A percentile compares a stretch with the other conserved stretches of the same genome.
Conservation (phyloP, 441 rosid genomes). For the Eruca vesicaria region DNA sequence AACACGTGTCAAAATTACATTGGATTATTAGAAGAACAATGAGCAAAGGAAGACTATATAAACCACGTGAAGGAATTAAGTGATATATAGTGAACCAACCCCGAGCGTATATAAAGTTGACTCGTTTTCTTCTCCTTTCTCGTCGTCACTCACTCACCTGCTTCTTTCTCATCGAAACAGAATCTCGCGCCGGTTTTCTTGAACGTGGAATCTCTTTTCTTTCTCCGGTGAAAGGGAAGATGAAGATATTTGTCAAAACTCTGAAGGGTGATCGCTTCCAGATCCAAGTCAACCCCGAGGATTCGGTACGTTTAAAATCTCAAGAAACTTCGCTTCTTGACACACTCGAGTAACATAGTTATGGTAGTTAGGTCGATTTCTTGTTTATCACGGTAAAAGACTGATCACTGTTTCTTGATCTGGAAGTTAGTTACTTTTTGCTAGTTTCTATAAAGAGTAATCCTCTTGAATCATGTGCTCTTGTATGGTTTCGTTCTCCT, state of each 20-base stretch:
- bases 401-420: not conserved
- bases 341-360: not conserved
- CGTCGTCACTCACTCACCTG: not conserved
- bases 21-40: not conserved
- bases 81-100: not conserved
- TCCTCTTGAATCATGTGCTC: too few relatives aligned
- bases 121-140: not conserved
- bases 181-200: not conserved
- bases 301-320: slow-evolving; percentile 37
- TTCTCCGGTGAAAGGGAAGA: slow-evolving; percentile 17
- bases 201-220: not conserved
- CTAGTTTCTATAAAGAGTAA: too few relatives aligned
- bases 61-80: not conserved
- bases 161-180: not conserved
- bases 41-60: not conserved
- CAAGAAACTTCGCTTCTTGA: not conserved
- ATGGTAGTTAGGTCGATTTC: not conserved
- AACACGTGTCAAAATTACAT: not conserved
- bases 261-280: slow-evolving; percentile 65
- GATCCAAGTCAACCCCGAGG: slow-evolving; percentile 62
- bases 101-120: not conserved
- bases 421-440: not conserved
- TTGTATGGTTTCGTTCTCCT: not conserved
- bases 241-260: slow-evolving; percentile 65
- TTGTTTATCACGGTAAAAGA: not conserved